Percentiles rank a stretch among this genome's conserved stretches.
These are phyloP conservation scores for Fusarium burgessii DNA, from an alignment of 2,329 filamentous ascomycete genomes.

Conservation along the genomic window DNA sequence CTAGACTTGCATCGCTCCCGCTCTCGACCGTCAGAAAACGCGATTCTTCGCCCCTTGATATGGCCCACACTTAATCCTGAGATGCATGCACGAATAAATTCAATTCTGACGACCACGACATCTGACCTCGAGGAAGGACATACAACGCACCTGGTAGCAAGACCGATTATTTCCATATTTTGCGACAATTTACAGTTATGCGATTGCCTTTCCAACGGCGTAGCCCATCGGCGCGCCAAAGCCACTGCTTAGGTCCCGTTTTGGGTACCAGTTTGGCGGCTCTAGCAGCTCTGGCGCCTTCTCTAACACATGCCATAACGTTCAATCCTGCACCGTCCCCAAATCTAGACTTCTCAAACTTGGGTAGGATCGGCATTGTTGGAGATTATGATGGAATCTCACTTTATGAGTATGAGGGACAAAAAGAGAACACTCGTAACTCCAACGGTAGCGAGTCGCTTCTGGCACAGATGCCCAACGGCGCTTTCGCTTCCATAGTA, in stretches of 20 bases:
- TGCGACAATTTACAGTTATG: conserved; percentile 56
- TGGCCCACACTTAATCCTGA: conserved; percentile 46
- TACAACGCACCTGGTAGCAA: conserved; percentile 3
- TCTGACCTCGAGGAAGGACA: conserved; percentile 15
- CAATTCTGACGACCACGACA: conserved; percentile 28
- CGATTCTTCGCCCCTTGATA: conserved; percentile 43
- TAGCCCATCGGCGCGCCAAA: conserved; percentile 55
- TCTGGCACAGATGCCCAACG: conserved; percentile 85
- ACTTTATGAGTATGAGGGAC: conserved; percentile 85
- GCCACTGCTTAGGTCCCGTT: conserved; percentile 44
- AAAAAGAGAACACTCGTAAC: conserved; percentile 74
- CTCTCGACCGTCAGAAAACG: conserved; percentile 28
- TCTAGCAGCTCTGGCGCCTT: conserved; percentile 56
- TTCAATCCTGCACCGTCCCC: conserved; percentile 74
- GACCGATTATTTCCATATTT: conserved; percentile 23
- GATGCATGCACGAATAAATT: conserved; percentile 44
- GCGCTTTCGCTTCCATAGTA: conserved; percentile 79
- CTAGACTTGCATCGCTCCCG: conserved; percentile 11
- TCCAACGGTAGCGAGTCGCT: conserved; percentile 86
- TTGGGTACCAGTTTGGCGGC: conserved; percentile 52
- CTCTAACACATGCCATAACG: conserved; percentile 62
- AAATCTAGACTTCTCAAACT: conserved; percentile 80
- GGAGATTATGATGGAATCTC: conserved; percentile 95
- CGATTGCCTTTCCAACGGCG: conserved; percentile 60
- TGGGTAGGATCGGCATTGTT: conserved; percentile 86